Evolutionary conservation across 169 alveolate genomes (phyloP), one percentile per base, ranked within the genome.

Genomic region (Babesia gibsoni): DNA sequence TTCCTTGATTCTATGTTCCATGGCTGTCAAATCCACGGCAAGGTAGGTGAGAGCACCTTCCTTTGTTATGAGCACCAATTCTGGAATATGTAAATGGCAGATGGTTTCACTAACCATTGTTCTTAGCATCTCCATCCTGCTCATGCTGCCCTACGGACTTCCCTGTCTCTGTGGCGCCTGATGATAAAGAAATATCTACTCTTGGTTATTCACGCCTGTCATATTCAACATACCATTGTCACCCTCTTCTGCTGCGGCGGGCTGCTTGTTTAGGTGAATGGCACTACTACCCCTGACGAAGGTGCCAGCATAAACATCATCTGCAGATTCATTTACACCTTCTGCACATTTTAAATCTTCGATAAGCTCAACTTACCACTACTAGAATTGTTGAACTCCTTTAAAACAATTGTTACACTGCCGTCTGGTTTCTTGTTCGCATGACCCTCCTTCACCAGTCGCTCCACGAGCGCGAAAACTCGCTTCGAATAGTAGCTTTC

Each of bases 11-110:
- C 92, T 46, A 48, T 88, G 78, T 25, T 67, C 61, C 36, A 88
- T 52, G 22, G 92, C 89, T 23, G 90, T 82, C 35, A 88, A 23
- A 43, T 88, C 92, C 39, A 82, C 73, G 18, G 91, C 89, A 33
- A 85, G 84, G 58, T 88, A 88, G 5, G 92, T 88, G 52, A 67
- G 73, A 30, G 82, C 63, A 10, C 86, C 83, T 45, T 83, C 88
- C 43, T 58, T 77, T 27, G 89, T 73, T 22, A 72, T 41, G 39
- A 77, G 33, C 1, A 77, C 86, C 5, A 66, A 27, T 4, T 66
- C 65, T 61, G 35, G 35, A 32, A 10, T 12, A 39, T 10, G 46
- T 39, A 16, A 12, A 39, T 39, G 46, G 16, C 46, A 39, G n/a
- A n/a, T n/a, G n/a, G n/a, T n/a, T n/a, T n/a, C n/a, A n/a, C n/a